Base-by-base conservation (phyloP, 306 rosid species). In the Echinosophora koreensis region DNA sequence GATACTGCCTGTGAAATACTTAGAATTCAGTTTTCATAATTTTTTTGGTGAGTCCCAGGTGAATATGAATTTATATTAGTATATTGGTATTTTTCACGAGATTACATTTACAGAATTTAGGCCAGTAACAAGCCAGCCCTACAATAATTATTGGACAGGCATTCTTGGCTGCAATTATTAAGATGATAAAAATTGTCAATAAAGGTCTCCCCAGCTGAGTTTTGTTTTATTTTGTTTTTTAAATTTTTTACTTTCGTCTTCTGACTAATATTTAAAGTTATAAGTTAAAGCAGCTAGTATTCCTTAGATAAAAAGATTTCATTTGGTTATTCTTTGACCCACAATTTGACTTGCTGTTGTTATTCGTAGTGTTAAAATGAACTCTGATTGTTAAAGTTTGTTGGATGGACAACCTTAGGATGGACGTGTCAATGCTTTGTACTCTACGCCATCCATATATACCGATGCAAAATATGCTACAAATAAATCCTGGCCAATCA, bases 401-500 rank as follows among this genome's bases (percentile, higher is more conserved):
- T 38, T 62, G 52, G 47, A 18, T 63, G 86, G 73, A 18, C 51
- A 58, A 85, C 69, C 68, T 81, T 73, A 93, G 98, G 98, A 93
- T 85, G 97, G 98, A 65, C 93, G 97, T 60, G 92, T 93, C 74
- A 90, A 93, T 86, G 97, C 97, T 49, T 42, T 93, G 15, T 93
- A 93, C 76, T 93, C 98, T 59, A 91, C 97, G 8, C 98, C 98
- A 51, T 93, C 98, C 60, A 88, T 90, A 61, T 93, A 93, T 73
- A 93, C 98, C 13, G 97, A 93, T 63, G 93, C 94, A 38, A 91
- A 91, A 86, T 79, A 91, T 81, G 91, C 93, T 50, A 42, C 92
- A 82, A 69, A 87, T 32, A 84, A 88, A 74, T 63, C 75, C 3
- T 93, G 98, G 98, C 97, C 98, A n/a, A 52, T 87, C 68, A 93